Evolutionary conservation across 164 flowering plant genomes (phyloP).

Genomic region (Buxus sempervirens): DNA sequence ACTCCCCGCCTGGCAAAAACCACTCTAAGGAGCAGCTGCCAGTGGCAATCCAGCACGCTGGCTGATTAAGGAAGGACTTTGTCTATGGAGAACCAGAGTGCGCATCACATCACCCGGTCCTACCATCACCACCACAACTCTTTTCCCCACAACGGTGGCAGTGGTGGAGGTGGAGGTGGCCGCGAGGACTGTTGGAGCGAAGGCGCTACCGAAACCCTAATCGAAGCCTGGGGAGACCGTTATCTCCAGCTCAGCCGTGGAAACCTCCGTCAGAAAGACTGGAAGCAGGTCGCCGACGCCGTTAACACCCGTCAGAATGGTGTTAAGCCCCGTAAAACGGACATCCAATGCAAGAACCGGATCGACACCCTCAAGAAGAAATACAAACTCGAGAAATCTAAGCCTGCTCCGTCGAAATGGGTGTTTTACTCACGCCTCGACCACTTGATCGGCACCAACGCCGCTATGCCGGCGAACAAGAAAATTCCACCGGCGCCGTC

Average conservation of each 20-base stretch:
- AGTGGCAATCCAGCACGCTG: too few species aligned
- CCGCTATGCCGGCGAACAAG: conserved; percentile 12
- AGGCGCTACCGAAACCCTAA: conserved; percentile 59
- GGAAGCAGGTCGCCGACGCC: conserved; percentile 70
- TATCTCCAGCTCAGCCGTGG: conserved; percentile 59
- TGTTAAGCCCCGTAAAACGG: conserved; percentile 39
- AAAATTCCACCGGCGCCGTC: conserved; percentile 1
- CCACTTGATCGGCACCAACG: conserved; percentile 40
- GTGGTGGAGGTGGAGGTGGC: conserved; percentile 17
- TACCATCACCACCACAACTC: conserved; percentile 12
- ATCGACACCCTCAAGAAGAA: conserved; percentile 83
- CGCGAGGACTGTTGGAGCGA: conserved; percentile 86
- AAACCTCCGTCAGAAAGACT: conserved; percentile 69
- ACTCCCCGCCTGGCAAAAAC: too few species aligned
- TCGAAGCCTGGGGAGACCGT: conserved; percentile 81
- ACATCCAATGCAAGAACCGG: conserved; percentile 75
- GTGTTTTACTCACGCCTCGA: conserved; percentile 51
- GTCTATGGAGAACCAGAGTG: conserved; percentile 21
- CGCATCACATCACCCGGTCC: conserved; percentile 7
- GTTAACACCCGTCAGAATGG: conserved; percentile 49
- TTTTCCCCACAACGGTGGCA: conserved; percentile 18
- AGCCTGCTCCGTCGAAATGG: conserved; percentile 45
- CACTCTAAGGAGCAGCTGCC: too few species aligned
- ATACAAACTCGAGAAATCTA: conserved; percentile 61
- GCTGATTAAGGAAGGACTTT: not conserved